Conservation (phyloP, 495 filamentous ascomycete species). For the Hyaloscypha hepaticicola region DNA sequence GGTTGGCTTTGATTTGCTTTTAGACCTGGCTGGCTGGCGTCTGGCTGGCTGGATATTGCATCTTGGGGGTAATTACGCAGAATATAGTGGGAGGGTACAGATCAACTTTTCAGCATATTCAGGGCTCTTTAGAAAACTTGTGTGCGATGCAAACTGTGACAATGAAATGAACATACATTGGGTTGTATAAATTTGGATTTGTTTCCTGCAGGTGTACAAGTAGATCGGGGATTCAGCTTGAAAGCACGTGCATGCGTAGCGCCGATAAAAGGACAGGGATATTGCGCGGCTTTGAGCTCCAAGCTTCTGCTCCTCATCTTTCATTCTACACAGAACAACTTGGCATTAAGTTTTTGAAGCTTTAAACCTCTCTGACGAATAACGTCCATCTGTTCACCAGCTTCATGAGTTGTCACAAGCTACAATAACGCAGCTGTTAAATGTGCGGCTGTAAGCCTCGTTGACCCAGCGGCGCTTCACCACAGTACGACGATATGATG, state of each 20-base stretch:
- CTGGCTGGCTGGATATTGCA: slow-evolving; percentile 8
- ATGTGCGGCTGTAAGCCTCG: slow-evolving; percentile 8
- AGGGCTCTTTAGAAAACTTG: not conserved
- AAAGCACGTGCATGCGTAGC: not conserved
- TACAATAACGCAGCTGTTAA: not conserved
- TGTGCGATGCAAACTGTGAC: not conserved
- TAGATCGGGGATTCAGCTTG: not conserved
- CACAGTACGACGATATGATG: slow-evolving; percentile 36
- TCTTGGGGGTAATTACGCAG: slow-evolving; percentile 8
- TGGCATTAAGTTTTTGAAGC: not conserved
- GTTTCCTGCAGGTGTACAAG: too few relatives aligned
- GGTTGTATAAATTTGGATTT: not conserved
- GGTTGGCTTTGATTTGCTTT: slow-evolving; percentile 5
- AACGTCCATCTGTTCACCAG: not conserved
- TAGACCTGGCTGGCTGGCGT: slow-evolving; percentile 19
- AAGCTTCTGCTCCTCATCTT: not conserved
- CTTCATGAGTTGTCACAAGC: slow-evolving; percentile 7
- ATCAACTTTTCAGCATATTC: not conserved
- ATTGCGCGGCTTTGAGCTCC: not conserved
- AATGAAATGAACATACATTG: not conserved
- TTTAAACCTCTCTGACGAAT: not conserved
- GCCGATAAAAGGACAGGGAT: slow-evolving; percentile 2
- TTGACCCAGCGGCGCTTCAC: slow-evolving; percentile 11
- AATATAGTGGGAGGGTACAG: not conserved
- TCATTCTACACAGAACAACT: not conserved